Base-by-base conservation (phyloP, 202 grass and related monocot genomes). In the Zoysia matrella region DNA sequence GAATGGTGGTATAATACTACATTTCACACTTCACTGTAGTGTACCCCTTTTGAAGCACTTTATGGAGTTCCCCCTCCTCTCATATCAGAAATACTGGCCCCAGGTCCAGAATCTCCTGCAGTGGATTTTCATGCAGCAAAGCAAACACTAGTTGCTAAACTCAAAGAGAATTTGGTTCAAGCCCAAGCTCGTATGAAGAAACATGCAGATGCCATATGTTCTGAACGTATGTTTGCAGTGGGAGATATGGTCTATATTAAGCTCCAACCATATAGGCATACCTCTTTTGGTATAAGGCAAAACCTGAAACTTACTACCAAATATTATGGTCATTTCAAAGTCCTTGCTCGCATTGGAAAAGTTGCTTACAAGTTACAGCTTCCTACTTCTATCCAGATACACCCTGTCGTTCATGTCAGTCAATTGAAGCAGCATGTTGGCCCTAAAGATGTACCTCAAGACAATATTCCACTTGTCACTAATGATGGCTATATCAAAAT, bases 181-280 rank as follows among this genome's bases (percentile, higher is more conserved):
- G 15, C 57, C 1, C 57, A 60, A 8, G 5, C 6, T 2, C 0
- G 65, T 2, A 68, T 68, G 1, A 68, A 68, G 2, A 5, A 16
- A 0, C 9, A 7, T 47, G 43, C 43, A 9, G 6, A 68, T 1
- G 1, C 0, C 0, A 15, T 2, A 8, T 4, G 42, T 0, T 1
- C 14, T 16, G 6, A 68, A 4, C 47, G 44, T 4, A 0, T 0
- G 0, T 68, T 16, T 3, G 0, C 7, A 0, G 65, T 68, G 1
- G 44, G 65, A 49, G 6, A 5, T 7, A 4, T 46, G 2, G 44
- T 46, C 2, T 46, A 46, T 4, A 4, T 49, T 2, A 49, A 49
- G 47, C 4, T 46, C 3, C 44, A 46, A 4, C 44, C 44, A 2
- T 46, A 2, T 4, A 46, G 44, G 4, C 44, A 49, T 1, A 6